Evolutionary conservation across 2,329 filamentous ascomycete species (phyloP).

Genomic region (Diaporthe nobilis): DNA sequence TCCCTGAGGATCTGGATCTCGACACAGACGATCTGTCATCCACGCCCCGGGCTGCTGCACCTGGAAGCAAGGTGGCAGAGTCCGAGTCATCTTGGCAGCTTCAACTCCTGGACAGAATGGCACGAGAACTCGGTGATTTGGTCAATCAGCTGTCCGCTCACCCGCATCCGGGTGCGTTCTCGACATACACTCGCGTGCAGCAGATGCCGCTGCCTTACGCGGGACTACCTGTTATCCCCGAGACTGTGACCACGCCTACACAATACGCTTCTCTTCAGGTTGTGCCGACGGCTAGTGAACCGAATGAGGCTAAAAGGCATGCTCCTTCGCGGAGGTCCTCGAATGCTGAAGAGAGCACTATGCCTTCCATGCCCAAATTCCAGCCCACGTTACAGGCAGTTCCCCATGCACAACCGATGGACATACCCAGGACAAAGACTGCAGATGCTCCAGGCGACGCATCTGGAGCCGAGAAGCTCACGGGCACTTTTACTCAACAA

Average conservation of each 20-base stretch:
- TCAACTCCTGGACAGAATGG: conserved; percentile 85
- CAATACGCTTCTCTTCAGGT: conserved; percentile 37
- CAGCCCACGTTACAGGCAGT: conserved; percentile 59
- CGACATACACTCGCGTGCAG: conserved; percentile 79
- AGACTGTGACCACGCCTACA: conserved; percentile 56
- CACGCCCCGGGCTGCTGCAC: conserved; percentile 60
- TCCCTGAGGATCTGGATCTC: conserved; percentile 64
- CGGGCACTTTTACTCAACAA: conserved; percentile 71
- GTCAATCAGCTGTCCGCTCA: conserved; percentile 84
- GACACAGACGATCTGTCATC: conserved; percentile 60
- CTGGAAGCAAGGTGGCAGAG: conserved; percentile 46
- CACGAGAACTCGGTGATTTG: conserved; percentile 86
- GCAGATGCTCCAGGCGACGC: conserved; percentile 36
- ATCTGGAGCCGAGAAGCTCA: conserved; percentile 41
- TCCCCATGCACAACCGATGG: conserved; percentile 53
- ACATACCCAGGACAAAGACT: conserved; percentile 51
- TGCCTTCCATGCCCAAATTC: conserved; percentile 56
- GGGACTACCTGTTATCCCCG: conserved; percentile 77
- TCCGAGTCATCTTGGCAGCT: conserved; percentile 76
- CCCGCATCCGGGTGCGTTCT: conserved; percentile 88
- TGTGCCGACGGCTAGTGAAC: conserved; percentile 37
- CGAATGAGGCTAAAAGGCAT: conserved; percentile 42
- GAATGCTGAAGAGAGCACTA: conserved; percentile 32
- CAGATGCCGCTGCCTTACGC: conserved; percentile 81
- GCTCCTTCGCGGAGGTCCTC: conserved; percentile 30